Evolutionary conservation across 768 basidiomycete genomes (phyloP).

Genomic region (Tricholoma flavovirens): DNA sequence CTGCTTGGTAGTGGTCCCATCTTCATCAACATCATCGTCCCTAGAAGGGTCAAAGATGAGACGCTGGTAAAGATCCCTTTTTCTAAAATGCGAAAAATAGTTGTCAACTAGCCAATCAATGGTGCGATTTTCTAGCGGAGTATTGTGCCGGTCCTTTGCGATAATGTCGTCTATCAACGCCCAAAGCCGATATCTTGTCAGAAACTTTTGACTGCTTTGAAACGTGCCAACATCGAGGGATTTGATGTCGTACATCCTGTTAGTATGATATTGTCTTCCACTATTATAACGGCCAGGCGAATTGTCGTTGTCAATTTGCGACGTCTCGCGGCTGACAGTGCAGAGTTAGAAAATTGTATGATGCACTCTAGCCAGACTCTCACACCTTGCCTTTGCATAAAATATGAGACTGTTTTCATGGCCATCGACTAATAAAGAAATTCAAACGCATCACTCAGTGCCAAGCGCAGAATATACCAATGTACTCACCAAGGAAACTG

Average conservation of each 20-base stretch:
- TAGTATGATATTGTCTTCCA: background rate
- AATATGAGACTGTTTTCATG: conserved; percentile 15
- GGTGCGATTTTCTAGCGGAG: conserved; percentile 32
- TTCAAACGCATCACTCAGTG: background rate
- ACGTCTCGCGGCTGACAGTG: conserved; percentile 23
- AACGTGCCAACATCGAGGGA: conserved; percentile 43
- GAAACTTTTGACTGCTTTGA: conserved; percentile 38
- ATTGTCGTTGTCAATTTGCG: background rate
- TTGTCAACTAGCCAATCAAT: conserved; percentile 44
- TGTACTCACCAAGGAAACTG: conserved; percentile 35
- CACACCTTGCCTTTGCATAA: conserved; percentile 17
- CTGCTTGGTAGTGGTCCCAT: conserved; percentile 22
- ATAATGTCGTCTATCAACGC: conserved; percentile 42
- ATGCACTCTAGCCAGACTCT: conserved; percentile 2
- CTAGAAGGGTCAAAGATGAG: conserved; percentile 29
- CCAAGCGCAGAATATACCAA: background rate
- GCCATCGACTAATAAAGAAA: conserved; percentile 5
- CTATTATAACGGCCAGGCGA: background rate
- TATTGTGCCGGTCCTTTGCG: conserved; percentile 24
- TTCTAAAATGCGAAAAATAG: conserved; percentile 28
- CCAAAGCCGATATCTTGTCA: conserved; percentile 46
- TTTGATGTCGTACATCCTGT: conserved; percentile 35
- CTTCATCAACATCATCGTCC: conserved; percentile 24
- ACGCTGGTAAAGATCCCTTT: conserved; percentile 23
- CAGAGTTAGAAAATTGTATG: background rate